A percentile compares a stretch with the other conserved stretches of the same genome.
phyloP scores from a whole-genome alignment of 352 stramenopile genomes.

The Hyaloperonospora brassicae region DNA sequence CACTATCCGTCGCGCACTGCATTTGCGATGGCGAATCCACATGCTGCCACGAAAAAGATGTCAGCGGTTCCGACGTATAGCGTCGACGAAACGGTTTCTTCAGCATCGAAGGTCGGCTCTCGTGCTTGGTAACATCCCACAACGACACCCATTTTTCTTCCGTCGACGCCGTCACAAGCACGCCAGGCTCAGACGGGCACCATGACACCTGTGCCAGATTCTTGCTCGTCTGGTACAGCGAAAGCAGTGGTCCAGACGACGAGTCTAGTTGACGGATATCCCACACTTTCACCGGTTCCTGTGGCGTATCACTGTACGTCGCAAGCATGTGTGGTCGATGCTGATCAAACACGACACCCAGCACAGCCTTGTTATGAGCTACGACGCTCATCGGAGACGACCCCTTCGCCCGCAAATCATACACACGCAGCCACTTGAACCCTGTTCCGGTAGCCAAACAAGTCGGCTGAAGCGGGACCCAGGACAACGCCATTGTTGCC shows the following conservation, averaged over 20 bases:
- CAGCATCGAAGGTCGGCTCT: conserved; percentile 35
- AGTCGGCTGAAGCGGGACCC: conserved; percentile 74
- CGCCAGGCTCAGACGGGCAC: conserved; percentile 74
- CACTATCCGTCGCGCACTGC: conserved; percentile 15
- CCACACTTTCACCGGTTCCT: conserved; percentile 83
- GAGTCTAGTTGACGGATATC: conserved; percentile 78
- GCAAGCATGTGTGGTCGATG: conserved; percentile 76
- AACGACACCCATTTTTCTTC: conserved; percentile 82
- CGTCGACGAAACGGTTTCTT: conserved; percentile 71
- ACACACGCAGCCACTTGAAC: conserved; percentile 85
- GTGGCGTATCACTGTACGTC: conserved; percentile 73
- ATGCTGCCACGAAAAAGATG: conserved; percentile 79
- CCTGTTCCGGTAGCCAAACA: conserved; percentile 75
- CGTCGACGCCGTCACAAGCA: conserved; percentile 64
- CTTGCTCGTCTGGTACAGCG: conserved; percentile 65
- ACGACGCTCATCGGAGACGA: conserved; percentile 71
- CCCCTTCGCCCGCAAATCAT: conserved; percentile 58
- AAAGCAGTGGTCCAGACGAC: conserved; percentile 51
- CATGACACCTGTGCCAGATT: conserved; percentile 71
- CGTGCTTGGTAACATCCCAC: conserved; percentile 70
- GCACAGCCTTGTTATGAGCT: conserved; percentile 77
- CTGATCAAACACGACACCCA: conserved; percentile 74
- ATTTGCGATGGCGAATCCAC: conserved; percentile 23
- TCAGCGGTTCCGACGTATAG: conserved; percentile 68
- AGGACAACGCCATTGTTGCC: conserved; percentile 70